A percentile compares a stretch with the other conserved stretches of the same genome.
phyloP scores from a whole-genome alignment of 768 basidiomycete species.

The Tylopilus balloui region DNA sequence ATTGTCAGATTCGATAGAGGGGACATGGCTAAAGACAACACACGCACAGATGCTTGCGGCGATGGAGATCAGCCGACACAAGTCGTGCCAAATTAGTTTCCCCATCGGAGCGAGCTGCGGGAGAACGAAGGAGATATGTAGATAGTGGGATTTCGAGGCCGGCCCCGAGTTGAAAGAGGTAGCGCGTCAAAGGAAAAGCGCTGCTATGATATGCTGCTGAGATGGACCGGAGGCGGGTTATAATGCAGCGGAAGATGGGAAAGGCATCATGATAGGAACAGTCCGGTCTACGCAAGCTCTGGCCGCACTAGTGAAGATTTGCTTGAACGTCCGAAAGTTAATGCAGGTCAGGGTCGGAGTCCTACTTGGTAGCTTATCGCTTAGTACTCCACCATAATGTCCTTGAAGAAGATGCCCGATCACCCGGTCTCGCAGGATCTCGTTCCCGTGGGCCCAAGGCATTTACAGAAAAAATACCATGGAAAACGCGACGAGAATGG shows the following conservation, averaged over 20 bases:
- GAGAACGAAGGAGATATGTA: background rate
- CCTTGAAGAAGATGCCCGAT: conserved; percentile 33
- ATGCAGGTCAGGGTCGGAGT: too few relatives aligned
- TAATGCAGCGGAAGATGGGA: background rate
- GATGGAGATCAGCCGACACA: conserved; percentile 63
- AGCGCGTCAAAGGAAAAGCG: conserved; percentile 29
- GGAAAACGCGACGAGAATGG: conserved; percentile 47
- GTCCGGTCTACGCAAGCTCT: too few relatives aligned
- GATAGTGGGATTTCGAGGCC: conserved; percentile 12
- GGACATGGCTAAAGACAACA: background rate
- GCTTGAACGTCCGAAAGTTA: too few relatives aligned
- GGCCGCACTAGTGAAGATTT: too few relatives aligned
- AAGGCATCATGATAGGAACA: background rate
- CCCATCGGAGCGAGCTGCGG: conserved; percentile 49
- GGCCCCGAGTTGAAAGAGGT: conserved; percentile 13
- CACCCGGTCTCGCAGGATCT: conserved; percentile 37
- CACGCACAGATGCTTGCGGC: conserved; percentile 70
- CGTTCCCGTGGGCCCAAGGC: conserved; percentile 50
- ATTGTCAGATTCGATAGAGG: conserved; percentile 9
- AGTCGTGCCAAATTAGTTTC: conserved; percentile 77
- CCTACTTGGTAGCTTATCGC: too few relatives aligned
- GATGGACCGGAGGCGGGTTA: background rate
- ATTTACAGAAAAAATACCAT: conserved; percentile 37
- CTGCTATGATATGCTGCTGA: conserved; percentile 29
- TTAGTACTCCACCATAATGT: conserved; percentile 21